Conservation (phyloP, 768 basidiomycete genomes). For the Rhizopogon vinicolor region DNA sequence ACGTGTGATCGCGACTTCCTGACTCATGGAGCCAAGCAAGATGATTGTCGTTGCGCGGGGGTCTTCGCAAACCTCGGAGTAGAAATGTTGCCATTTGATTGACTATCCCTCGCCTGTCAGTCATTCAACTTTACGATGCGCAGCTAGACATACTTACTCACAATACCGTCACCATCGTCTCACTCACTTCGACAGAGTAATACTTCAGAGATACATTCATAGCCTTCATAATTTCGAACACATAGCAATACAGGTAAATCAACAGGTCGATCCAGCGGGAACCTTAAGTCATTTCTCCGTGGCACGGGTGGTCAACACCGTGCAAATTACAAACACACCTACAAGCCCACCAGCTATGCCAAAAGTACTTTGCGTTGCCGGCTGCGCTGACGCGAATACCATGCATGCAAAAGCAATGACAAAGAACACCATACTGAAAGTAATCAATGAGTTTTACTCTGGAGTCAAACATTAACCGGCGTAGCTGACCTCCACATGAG, state of each 20-base stretch:
- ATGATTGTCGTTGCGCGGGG: too few species aligned
- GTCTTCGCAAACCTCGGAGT: too few species aligned
- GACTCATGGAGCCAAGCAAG: too few species aligned
- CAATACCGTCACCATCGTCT: too few species aligned
- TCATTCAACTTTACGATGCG: too few species aligned
- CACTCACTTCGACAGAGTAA: too few species aligned
- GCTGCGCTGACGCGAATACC: neutral
- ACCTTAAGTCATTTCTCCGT: neutral
- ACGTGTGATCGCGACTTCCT: neutral
- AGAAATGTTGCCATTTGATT: too few species aligned
- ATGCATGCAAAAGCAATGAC: neutral
- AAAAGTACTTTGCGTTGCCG: neutral
- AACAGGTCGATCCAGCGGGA: neutral
- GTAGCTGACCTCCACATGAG: slow-evolving; percentile 24
- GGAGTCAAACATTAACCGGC: neutral
- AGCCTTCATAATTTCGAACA: neutral
- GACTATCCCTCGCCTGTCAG: too few species aligned
- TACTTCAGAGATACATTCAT: neutral
- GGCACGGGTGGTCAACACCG: neutral
- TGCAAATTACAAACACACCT: neutral
- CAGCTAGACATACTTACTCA: too few species aligned
- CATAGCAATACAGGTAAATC: too few species aligned
- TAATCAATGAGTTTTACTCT: neutral
- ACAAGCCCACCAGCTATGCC: neutral
- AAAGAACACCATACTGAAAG: neutral